These are phyloP conservation scores for Tetrahymena thermophila DNA, from an alignment of 73 alveolate species.

Conservation along the genomic window DNA sequence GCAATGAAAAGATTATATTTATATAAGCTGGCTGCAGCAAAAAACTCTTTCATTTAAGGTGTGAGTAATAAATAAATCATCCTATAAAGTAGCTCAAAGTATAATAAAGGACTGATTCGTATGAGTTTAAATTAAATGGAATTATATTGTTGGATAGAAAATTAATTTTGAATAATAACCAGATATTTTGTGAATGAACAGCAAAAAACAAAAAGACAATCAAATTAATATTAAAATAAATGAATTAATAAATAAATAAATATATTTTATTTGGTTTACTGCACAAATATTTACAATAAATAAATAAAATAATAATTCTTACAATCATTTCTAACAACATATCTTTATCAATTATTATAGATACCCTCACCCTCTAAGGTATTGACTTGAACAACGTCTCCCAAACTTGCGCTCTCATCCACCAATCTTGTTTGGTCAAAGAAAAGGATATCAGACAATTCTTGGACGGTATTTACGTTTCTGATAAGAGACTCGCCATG, in stretches of 20 bases:
- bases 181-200: background rate
- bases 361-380: conserved; percentile 63
- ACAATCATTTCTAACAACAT: background rate
- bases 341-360: conserved; percentile 31
- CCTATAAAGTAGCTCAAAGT: background rate
- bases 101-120: background rate
- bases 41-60: background rate
- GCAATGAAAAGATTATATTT: background rate
- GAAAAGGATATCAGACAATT: conserved; percentile 93
- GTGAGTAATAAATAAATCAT: background rate
- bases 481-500: conserved; percentile 26
- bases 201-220: background rate
- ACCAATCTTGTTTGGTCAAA: conserved; percentile 76
- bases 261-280: background rate
- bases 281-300: background rate
- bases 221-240: background rate
- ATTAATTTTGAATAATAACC: background rate
- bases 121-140: background rate
- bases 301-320: background rate
- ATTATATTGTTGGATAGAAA: background rate
- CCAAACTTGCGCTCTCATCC: conserved; percentile 67
- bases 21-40: background rate
- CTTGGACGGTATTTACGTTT: conserved; percentile 93
- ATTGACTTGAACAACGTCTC: conserved; percentile 74
- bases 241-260: too few relatives aligned